Base-by-base conservation (phyloP, 371 early-diverging fungal species). In the Rhizopus stolonifer region DNA sequence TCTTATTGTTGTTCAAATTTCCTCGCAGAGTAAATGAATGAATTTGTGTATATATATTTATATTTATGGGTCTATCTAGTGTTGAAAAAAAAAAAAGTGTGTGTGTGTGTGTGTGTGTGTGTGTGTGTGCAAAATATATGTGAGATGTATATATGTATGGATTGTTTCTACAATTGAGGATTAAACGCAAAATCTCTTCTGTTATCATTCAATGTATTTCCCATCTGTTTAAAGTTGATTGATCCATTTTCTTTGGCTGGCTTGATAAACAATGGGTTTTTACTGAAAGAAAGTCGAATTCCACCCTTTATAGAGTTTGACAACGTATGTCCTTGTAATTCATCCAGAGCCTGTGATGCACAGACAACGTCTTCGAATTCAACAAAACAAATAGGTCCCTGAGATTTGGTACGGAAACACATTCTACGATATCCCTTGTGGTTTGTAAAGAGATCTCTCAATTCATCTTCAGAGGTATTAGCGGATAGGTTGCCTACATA, bases 401-500 rank as follows among this genome's bases (percentile, higher is more conserved):
- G 72, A 33, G 87, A 79, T 56, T 95, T 89, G 42, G 83, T 81
- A 34, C 90, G 86, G 84, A 91, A 94, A 46, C 87, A 87, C 74
- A 97, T 77, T 22, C 96, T 86, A 56, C 90, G 88, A 81, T 88
- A 97, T 1, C 96, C 95, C 29, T 74, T 68, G 54, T 90, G 87
- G 9, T 68, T 63, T 10, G 81, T 74, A 72, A 97, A 97, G 39
- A 95, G 51, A 29, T 74, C 74, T 14, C 89, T 83, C 48, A 97
- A 77, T 66, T 97, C 98, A 13, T 91, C 92, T 67, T 95, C 96
- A 33, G 71, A 81, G 2, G 95, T 85, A 63, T 86, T 81, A 46
- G 81, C 74, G 2, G 95, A 93, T 33, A 97, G 72, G 65, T 95
- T 95, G 36, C 96, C 96, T n/a, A 97, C 94, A 62, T 96, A 95